Evolutionary conservation across 192 early-diverging fungal species (phyloP).

Genomic region (Rhizophagus prolifer): DNA sequence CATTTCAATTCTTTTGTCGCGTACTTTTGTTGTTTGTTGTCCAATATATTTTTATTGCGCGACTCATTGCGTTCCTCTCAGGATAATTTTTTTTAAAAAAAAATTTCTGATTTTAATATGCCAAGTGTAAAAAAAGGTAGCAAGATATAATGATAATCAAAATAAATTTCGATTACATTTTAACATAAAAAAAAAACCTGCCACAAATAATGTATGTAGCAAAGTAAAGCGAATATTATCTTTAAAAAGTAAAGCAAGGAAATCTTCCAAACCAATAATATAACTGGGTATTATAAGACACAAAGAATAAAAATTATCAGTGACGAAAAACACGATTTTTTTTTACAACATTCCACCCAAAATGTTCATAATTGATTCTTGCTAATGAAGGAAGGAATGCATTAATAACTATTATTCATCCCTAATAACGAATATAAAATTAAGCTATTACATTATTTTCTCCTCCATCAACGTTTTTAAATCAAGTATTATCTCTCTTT

Average conservation of each 20-base stretch:
- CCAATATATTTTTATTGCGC: no score
- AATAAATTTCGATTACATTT: background rate
- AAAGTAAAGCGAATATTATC: background rate
- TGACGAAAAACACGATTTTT: background rate
- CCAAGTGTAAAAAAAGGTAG: background rate
- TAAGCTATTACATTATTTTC: background rate
- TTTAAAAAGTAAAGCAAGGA: no score
- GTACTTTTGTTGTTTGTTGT: no score
- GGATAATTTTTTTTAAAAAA: background rate
- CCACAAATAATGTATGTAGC: background rate
- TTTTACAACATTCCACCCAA: background rate
- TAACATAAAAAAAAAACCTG: background rate
- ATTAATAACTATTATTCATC: background rate
- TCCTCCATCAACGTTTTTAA: background rate
- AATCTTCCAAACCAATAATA: background rate
- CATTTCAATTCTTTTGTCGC: no score
- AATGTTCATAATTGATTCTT: background rate
- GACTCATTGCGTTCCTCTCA: no score
- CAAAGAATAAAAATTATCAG: background rate
- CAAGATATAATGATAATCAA: background rate
- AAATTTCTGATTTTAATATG: background rate
- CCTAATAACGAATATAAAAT: background rate
- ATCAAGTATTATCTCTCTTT: background rate
- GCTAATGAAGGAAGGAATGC: background rate
- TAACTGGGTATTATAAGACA: background rate